Evolutionary conservation across 148 eudicot species (phyloP), one percentile per base, ranked within the genome.

Genomic region (Nepenthes mirabilis): DNA sequence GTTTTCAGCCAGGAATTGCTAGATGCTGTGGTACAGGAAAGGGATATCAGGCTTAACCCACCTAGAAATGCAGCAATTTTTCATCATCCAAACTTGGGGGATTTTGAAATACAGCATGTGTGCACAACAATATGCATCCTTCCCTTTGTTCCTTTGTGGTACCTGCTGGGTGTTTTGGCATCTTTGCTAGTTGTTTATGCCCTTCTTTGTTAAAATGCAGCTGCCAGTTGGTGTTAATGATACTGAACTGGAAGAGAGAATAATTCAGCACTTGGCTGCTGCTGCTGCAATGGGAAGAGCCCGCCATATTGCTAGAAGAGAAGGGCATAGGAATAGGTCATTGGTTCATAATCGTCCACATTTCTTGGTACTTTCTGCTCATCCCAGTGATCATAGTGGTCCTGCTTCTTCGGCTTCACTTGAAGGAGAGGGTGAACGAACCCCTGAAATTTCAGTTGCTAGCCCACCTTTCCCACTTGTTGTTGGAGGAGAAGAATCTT

Each of bases 201-300:
- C n/a, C 35, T 6, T 57, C 33, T 58, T 2, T 61, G 34, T 62
- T 68, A 33, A 36, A 34, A 60, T 67, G 33, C 81, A 93, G 97
- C 62, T 88, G 67, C 91, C 98, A 11, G 91, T 68, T 55, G 81
- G 82, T 56, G 89, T 75, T 51, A 86, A 82, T 63, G 96, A 93
- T 62, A 81, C 95, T 65, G 98, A 93, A 67, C 89, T 93, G 61
- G 98, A 93, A 75, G 98, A 93, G 77, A 88, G 95, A 57, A 88
- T 93, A 54, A 82, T 93, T 71, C 98, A 93, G 69, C 98, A 93
- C 74, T 73, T 93, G 61, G 96, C 98, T n/a, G 96, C 98, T 35
- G 98, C 98, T 1, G 95, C 98, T 50, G 95, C 95, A 37, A 88
- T 93, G 98, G 95, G 98, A 50, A 79, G 98, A 68, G 82, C 96